These are phyloP conservation scores for Rhododendron ferrugineum DNA, from an alignment of 148 eudicot species.

Conservation along the genomic window DNA sequence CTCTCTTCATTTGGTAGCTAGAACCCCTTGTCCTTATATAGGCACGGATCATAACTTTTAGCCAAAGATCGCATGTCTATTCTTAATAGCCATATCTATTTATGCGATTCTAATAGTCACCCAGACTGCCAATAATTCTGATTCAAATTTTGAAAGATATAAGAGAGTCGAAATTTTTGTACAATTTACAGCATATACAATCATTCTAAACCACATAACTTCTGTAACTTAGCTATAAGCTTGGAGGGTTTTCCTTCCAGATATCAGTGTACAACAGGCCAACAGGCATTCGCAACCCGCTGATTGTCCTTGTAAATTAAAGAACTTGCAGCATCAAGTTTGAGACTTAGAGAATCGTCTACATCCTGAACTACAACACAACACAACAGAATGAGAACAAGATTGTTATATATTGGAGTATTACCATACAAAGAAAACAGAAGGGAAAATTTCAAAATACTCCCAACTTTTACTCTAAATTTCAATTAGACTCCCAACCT, in stretches of 20 bases:
- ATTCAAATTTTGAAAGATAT: not conserved
- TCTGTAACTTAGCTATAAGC: not conserved
- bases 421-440: not conserved
- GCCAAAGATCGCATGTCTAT: too few species aligned
- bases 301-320: not conserved
- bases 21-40: too few species aligned
- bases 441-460: not conserved
- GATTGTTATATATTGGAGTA: not conserved
- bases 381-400: not conserved
- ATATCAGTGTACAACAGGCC: not conserved
- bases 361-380: not conserved
- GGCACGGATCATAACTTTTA: too few species aligned
- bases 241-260: not conserved
- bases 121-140: not conserved
- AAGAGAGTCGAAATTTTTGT: not conserved
- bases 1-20: too few species aligned
- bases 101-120: too few species aligned
- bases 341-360: not conserved
- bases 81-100: too few species aligned
- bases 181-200: not conserved
- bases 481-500: too few species aligned
- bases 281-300: not conserved
- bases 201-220: not conserved
- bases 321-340: not conserved
- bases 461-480: too few species aligned